Base-by-base conservation (phyloP, 1,284 basidiomycete genomes). In the Waitea zeae region DNA sequence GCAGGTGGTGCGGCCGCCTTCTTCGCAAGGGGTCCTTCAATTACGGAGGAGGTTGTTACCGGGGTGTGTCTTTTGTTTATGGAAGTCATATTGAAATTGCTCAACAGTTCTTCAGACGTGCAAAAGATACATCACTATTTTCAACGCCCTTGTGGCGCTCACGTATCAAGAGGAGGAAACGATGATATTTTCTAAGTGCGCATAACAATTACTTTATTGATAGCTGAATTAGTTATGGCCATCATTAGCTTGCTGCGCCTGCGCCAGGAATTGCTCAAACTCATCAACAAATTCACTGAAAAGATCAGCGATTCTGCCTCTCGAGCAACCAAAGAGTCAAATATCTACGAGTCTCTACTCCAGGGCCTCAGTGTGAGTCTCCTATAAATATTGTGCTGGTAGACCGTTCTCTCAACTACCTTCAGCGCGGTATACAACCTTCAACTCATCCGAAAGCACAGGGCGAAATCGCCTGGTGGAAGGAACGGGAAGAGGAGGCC, bases 181-280 rank as follows among this genome's bases (percentile, higher is more conserved):
- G 4, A 92, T 93, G 88, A 80, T 92, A 31, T 93, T 92, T 48
- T 77, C 81, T 11, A 88, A 89, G 89, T 89, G 49, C 13, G 18
- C 11, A 13, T 35, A 38, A 41, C 30, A 35, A 32, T 24, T 29
- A 32, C 15, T 19, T 31, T n/a, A n/a, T n/a, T n/a, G n/a, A n/a
- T n/a, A n/a, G n/a, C n/a, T n/a, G n/a, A n/a, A n/a, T n/a, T n/a
- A n/a, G n/a, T n/a, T n/a, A n/a, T n/a, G 6, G 26, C 29, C 14
- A 26, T 39, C 12, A 17, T 22, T 41, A 95, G 90, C 48, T 60
- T 92, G 38, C 59, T 77, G n/a, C 78, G 87, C n/a, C 53, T 95
- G 34, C 71, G 88, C 27, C 72, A 77, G 45, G 89, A 93, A 52
- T 52, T 93, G n/a, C 64, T 73, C 31, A 81, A 79, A 42, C 59